Percentiles rank a stretch among this genome's conserved stretches.
Conservation (phyloP, 352 stramenopile species). For the Phytopythium ostracodes region DNA sequence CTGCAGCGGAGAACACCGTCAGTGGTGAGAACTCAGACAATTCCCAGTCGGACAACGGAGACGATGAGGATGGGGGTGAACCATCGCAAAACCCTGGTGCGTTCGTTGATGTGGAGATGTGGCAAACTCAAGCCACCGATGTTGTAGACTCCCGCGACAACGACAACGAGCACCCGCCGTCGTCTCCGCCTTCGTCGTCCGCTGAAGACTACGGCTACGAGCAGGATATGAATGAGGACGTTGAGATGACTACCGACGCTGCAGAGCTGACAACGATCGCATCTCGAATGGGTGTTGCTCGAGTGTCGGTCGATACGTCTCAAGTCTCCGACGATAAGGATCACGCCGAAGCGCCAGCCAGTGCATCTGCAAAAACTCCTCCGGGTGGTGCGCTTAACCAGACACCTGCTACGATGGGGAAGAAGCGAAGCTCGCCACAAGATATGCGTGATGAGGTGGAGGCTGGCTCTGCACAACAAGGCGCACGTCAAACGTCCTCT, state of each 20-base stretch:
- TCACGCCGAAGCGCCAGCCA: not conserved
- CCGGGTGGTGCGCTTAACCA: no score
- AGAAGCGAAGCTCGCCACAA: not conserved
- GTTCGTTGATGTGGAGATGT: not conserved
- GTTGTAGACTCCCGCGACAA: not conserved
- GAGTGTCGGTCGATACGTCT: not conserved
- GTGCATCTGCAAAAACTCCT: not conserved
- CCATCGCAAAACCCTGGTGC: not conserved
- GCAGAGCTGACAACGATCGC: not conserved
- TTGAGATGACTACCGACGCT: not conserved
- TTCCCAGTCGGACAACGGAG: not conserved
- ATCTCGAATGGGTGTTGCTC: not conserved
- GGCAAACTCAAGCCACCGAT: conserved; percentile 5
- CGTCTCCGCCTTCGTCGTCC: not conserved
- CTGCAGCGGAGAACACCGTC: not conserved
- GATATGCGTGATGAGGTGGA: not conserved
- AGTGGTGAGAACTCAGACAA: not conserved
- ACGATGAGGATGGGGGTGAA: not conserved
- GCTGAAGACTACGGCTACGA: not conserved
- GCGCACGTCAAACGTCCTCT: not conserved
- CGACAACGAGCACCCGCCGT: not conserved
- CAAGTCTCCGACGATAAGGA: not conserved
- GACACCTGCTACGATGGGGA: not conserved
- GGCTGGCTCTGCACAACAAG: no score
- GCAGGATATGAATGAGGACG: not conserved